phyloP scores from a whole-genome alignment of 1,284 basidiomycete species.

The Violaceomyces palustris region DNA sequence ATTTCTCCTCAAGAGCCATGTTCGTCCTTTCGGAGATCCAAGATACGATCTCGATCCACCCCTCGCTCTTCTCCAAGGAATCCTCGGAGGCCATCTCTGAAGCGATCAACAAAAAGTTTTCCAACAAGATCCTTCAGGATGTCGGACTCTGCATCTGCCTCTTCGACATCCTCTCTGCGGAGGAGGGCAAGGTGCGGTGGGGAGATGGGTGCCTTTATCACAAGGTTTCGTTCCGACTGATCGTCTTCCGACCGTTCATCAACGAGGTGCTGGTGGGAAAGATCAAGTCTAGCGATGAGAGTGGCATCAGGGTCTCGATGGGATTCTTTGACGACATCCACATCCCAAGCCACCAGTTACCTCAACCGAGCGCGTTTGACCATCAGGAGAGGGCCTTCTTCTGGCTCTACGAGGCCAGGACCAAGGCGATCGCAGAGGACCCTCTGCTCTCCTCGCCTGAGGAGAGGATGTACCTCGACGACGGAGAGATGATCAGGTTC shows the following conservation, averaged over 20 bases:
- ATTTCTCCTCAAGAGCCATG: too few species aligned
- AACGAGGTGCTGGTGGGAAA: slow-evolving; percentile 85
- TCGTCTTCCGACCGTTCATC: slow-evolving; percentile 84
- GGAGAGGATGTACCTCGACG: slow-evolving; percentile 79
- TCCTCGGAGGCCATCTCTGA: slow-evolving; percentile 68
- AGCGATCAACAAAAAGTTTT: slow-evolving; percentile 86
- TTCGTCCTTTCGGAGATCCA: slow-evolving; percentile 42
- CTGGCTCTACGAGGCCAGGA: slow-evolving; percentile 53
- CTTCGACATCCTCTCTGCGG: slow-evolving; percentile 77
- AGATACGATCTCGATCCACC: slow-evolving; percentile 75
- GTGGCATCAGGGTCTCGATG: slow-evolving; percentile 66
- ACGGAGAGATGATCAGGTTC: slow-evolving; percentile 76
- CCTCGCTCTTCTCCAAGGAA: slow-evolving; percentile 67
- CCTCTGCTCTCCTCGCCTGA: slow-evolving; percentile 47
- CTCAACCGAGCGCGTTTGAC: slow-evolving; percentile 68
- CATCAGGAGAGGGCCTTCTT: slow-evolving; percentile 53
- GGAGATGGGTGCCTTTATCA: slow-evolving; percentile 94
- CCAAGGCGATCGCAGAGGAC: slow-evolving; percentile 35
- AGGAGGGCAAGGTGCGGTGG: slow-evolving; percentile 87
- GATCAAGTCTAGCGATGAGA: slow-evolving; percentile 67
- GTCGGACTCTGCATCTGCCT: slow-evolving; percentile 84
- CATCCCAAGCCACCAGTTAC: slow-evolving; percentile 63
- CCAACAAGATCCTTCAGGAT: slow-evolving; percentile 85
- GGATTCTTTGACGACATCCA: slow-evolving; percentile 94
- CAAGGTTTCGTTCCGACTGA: slow-evolving; percentile 83